Conservation (phyloP, 805 yeast species). For the Barnettozyma populi region DNA sequence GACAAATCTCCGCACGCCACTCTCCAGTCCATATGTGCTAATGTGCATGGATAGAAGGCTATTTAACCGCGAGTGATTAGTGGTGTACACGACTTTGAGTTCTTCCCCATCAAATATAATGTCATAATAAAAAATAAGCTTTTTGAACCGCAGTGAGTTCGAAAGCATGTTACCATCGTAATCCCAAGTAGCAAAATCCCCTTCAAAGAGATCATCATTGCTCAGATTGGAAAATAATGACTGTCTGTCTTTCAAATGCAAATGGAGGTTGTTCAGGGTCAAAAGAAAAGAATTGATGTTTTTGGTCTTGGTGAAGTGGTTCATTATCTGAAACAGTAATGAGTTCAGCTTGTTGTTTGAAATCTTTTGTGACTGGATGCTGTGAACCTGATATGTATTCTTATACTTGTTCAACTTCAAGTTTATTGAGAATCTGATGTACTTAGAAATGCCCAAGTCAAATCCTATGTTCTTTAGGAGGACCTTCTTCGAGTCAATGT, state of each 20-base stretch:
- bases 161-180: neutral
- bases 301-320: slow-evolving; percentile 7
- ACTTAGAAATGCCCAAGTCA: slow-evolving; percentile 6
- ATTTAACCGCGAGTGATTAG: slow-evolving; percentile 1
- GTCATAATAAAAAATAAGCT: slow-evolving; percentile 2
- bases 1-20: slow-evolving; percentile 3
- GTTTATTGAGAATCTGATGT: slow-evolving; percentile 13
- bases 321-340: slow-evolving; percentile 7
- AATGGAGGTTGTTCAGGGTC: slow-evolving; percentile 17
- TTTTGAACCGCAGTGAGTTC: slow-evolving; percentile 1
- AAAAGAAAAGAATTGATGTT: slow-evolving; percentile 21
- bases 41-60: neutral
- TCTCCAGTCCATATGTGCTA: slow-evolving; percentile 4
- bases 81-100: slow-evolving; percentile 1
- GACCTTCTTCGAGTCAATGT: slow-evolving; percentile 7
- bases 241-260: slow-evolving; percentile 11
- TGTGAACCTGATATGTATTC: slow-evolving; percentile 11
- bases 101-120: slow-evolving; percentile 6
- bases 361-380: slow-evolving; percentile 8
- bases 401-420: slow-evolving; percentile 13
- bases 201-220: neutral
- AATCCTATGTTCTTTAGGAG: slow-evolving; percentile 20
- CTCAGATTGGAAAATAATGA: neutral
- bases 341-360: slow-evolving; percentile 23
- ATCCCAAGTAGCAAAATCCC: neutral